Base-by-base conservation (phyloP, 331 rosid species). In the Quercus lobata region DNA sequence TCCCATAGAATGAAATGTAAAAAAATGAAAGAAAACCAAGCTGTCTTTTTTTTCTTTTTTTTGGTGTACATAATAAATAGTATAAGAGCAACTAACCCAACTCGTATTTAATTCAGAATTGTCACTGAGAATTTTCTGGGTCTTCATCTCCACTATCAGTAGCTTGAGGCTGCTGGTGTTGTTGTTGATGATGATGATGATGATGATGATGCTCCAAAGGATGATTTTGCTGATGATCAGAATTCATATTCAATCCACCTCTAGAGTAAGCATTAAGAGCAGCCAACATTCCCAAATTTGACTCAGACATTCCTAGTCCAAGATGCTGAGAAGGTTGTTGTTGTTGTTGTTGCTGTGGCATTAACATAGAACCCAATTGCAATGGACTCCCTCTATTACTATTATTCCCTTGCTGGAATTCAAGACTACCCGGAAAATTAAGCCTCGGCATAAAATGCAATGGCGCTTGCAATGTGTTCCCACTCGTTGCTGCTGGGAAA, bases 231-330 rank as follows among this genome's bases (percentile, higher is more conserved):
- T 86, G 88, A 58, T 90, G 88, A 58, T 90, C 91, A 8, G 96
- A 89, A 79, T 93, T 92, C 57, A 87, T 75, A 79, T 91, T 94
- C 76, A 94, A 82, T 75, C 85, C 87, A 21, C 85, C 86, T 85
- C 97, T 92, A 0, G 93, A 82, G 75, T 89, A 94, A 1, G 97
- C 97, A 86, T 92, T 94, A 0, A 94, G 87, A 44, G 97, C 96
- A 0, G 97, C 98, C 76, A 92, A 53, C 94, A 94, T 89, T 34
- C 97, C 98, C 88, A 94, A 76, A 78, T 94, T 94, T 14, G 98
- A 87, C 17, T 94, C 98, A 5, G 98, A 79, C 66, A 92, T 71
- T 5, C 94, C 92, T 1, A 89, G 72, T 0, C 97, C 97, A 0
- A 90, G 87, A 41, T 94, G 97, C 82, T 92, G 97, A 41, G 94